Base-by-base conservation (phyloP, 495 filamentous ascomycete genomes). In the Alectoria sarmentosa region DNA sequence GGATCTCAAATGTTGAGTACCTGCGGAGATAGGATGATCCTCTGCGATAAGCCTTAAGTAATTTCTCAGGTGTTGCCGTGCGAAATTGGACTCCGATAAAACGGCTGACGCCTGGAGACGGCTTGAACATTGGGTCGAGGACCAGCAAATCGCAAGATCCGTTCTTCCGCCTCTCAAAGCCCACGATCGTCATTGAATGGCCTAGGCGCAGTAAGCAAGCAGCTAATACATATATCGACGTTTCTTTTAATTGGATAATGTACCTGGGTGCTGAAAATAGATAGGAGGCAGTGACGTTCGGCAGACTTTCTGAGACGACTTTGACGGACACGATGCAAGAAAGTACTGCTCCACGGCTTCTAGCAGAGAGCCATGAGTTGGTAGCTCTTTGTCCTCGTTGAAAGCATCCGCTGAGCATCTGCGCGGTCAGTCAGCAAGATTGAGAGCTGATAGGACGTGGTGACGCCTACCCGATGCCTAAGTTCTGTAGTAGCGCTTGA, bases 131-230 rank as follows among this genome's bases (percentile, higher is more conserved):
- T 1, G 94, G 91, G 74, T 98, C 94, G 69, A 96, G 96, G 26
- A 96, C 88, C 5, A 98, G 75, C 13, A 98, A 75, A 67, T 90
- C 88, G 58, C 82, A 80, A 38, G 75, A 74, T 38, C 91, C 91
- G 65, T 87, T 81, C 39, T 73, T 78, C 13, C 80, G 81, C 34
- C 81, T 79, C 71, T 97, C 92, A 44, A 96, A 81, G 1, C 94
- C 94, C 61, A 98, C 79, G 49, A 98, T 92, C 2, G 92, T 97
- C 77, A 96, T 80, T 7, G 92, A 96, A 70, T 98, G 94, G 9
- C 92, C 92, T 85, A 65, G 13, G 26, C 3, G 30, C 6, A 62
- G 21, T 66, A 26, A 67, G 57, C 28, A 36, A 30, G 23, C 34
- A 30, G 46, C 32, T 8, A 42, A 65, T 54, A 65, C n/a, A 5